Percentiles rank a stretch among this genome's conserved stretches.
phyloP scores from a whole-genome alignment of 352 stramenopile species.

The Phytophthora megakarya region DNA sequence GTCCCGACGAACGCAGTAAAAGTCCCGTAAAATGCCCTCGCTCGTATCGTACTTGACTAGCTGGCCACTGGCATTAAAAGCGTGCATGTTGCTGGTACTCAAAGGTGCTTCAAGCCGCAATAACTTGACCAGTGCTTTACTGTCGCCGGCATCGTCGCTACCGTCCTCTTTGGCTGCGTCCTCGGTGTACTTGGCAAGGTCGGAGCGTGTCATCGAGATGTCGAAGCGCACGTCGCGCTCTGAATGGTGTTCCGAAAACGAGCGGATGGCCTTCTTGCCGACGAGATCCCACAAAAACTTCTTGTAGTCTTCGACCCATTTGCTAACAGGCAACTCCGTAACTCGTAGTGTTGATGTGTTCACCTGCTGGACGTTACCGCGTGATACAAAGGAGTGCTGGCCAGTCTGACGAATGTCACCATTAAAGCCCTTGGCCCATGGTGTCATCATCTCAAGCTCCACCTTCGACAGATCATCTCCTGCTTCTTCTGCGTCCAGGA shows the following conservation, averaged over 20 bases:
- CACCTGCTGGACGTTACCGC: slow-evolving; percentile 69
- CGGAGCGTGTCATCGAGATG: slow-evolving; percentile 70
- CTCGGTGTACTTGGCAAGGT: slow-evolving; percentile 81
- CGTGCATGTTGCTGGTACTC: slow-evolving; percentile 98
- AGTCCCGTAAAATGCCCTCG: slow-evolving; percentile 92
- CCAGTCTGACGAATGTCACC: slow-evolving; percentile 86
- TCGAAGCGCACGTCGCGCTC: slow-evolving; percentile 90
- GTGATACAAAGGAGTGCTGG: slow-evolving; percentile 75
- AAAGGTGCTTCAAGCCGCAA: slow-evolving; percentile 96
- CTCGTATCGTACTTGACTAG: slow-evolving; percentile 93
- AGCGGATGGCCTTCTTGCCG: slow-evolving; percentile 79
- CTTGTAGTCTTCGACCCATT: slow-evolving; percentile 99
- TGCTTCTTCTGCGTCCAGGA: slow-evolving; percentile 72
- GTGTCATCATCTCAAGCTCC: slow-evolving; percentile 81
- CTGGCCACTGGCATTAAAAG: slow-evolving; percentile 93
- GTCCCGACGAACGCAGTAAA: slow-evolving; percentile 93
- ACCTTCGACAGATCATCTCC: slow-evolving; percentile 39
- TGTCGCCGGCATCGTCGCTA: slow-evolving; percentile 29
- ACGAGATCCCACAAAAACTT: slow-evolving; percentile 94
- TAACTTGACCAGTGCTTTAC: slow-evolving; percentile 76
- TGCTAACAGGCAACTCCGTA: slow-evolving; percentile 96
- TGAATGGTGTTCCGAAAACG: slow-evolving; percentile 98
- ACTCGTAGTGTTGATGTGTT: slow-evolving; percentile 96
- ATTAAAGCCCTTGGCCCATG: slow-evolving; percentile 96
- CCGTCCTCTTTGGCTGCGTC: slow-evolving; percentile 26